Evolutionary conservation across 257 asterid species (phyloP).

Genomic region (Leptodermis oblonga): DNA sequence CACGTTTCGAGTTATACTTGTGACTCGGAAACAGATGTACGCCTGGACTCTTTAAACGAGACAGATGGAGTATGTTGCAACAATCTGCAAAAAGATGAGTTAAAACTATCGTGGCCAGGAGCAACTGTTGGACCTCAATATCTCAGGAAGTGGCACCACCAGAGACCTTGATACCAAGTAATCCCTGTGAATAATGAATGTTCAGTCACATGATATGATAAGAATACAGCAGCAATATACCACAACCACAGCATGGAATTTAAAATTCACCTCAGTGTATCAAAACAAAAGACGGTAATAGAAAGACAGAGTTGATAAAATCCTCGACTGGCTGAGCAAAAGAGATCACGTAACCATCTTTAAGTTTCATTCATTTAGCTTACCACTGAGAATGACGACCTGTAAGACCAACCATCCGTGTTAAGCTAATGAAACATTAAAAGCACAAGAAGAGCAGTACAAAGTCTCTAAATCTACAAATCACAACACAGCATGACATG

Average conservation of each 20-base stretch:
- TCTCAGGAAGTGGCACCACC: slow-evolving; percentile 11
- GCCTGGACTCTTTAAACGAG: too few species aligned
- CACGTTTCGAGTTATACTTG: too few species aligned
- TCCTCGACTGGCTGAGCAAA: slow-evolving; percentile 70
- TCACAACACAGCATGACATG: slow-evolving; percentile 59
- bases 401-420: background rate
- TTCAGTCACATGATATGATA: background rate
- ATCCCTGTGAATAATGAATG: slow-evolving; percentile 29
- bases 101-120: too few species aligned
- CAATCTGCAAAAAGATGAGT: too few species aligned
- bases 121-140: slow-evolving; percentile 11
- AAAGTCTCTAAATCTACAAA: slow-evolving; percentile 47
- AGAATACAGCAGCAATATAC: background rate
- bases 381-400: background rate
- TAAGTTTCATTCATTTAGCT: slow-evolving; percentile 57
- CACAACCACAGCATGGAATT: too few species aligned
- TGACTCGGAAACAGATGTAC: too few species aligned
- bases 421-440: background rate
- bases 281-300: slow-evolving; percentile 4
- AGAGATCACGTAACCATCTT: slow-evolving; percentile 66
- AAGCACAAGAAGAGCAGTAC: background rate
- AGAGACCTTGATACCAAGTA: too few species aligned
- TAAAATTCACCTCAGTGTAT: too few species aligned
- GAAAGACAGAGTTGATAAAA: slow-evolving; percentile 58
- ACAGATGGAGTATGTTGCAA: too few species aligned